Base-by-base conservation (phyloP, 345 rosid genomes). In the Pugionium dolabratum region DNA sequence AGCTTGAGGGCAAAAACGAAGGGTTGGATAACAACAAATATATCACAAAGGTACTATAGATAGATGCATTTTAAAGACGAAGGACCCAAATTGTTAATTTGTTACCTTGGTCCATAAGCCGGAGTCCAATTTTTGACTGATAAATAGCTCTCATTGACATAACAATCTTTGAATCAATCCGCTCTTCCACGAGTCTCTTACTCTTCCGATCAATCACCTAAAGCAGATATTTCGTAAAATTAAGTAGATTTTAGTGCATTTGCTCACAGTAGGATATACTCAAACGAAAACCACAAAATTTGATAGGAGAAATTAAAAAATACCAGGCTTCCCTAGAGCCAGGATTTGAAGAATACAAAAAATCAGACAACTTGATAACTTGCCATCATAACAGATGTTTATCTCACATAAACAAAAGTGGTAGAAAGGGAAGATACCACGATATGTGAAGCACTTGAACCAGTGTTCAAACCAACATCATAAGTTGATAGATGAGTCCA, bases 71-170 rank as follows among this genome's bases (percentile, higher is more conserved):
- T 6, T 27, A 45, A 57, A 57, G 27, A 37, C 25, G 26, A 45
- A 37, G 29, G 48, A 50, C 36, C 28, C 43, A 51, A 9, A n/a
- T 51, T 2, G 27, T 46, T 81, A 88, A 9, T 26, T 51, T 2
- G 27, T 46, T 81, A 88, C 98, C 98, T 81, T 78, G 78, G 79
- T 83, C 95, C 82, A 93, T 84, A 50, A 93, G 88, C 68, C 80
- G 80, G 42, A 90, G 89, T 64, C 98, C 98, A 63, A 93, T 62
- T 79, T 86, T 93, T 67, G 98, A 89, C 76, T 93, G 97, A 77
- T 93, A 93, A 63, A 93, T 81, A 54, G 98, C 88, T 80, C 97
- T 85, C 97, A 93, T 86, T 51, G 98, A 93, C 82, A 93, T 46
- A 75, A 87, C 79, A 69, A 93, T 93, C 80, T 93, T 93, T 69